phyloP scores from a whole-genome alignment of 805 yeast genomes.

The Hermanozyma aechmeae region DNA sequence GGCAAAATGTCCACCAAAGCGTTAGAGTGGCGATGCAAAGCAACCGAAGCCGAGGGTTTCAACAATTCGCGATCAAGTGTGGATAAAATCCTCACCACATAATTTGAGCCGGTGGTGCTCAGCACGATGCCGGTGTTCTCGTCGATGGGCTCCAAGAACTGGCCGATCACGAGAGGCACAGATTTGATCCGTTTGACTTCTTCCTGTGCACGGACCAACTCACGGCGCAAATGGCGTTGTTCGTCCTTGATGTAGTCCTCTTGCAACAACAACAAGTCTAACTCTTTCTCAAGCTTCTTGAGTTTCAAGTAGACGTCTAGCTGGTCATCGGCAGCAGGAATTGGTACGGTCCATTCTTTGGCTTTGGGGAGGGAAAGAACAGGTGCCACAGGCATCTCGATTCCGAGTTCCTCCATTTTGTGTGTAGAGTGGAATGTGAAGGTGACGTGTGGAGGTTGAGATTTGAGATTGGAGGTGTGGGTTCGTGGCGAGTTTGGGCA shows the following conservation, averaged over 20 bases:
- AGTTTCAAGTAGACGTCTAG: constrained; percentile 73
- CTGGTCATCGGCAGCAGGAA: constrained; percentile 18
- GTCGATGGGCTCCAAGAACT: constrained; percentile 94
- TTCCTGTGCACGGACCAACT: constrained; percentile 92
- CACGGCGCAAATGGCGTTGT: constrained; percentile 92
- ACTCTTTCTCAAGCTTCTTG: constrained; percentile 84
- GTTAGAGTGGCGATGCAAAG: constrained; percentile 96
- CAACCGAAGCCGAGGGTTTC: constrained; percentile 93
- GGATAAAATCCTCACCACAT: constrained; percentile 89
- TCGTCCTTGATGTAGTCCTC: constrained; percentile 98
- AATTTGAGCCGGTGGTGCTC: constrained; percentile 95
- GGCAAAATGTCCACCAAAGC: constrained; percentile 96
- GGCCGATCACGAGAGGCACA: constrained; percentile 97
- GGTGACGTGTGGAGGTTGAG: neutral
- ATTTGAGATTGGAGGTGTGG: neutral
- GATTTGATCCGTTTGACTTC: constrained; percentile 97
- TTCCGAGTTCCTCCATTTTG: constrained; percentile 29
- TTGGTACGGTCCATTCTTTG: constrained; percentile 2
- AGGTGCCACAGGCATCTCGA: constrained; percentile 11
- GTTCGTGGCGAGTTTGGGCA: too few species aligned
- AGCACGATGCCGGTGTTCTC: constrained; percentile 95
- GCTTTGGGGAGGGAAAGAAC: constrained; percentile 6
- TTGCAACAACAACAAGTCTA: constrained; percentile 75
- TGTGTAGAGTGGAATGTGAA: too few species aligned
- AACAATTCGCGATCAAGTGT: constrained; percentile 91